These are phyloP conservation scores for Lepiota brunneoincarnata DNA, from an alignment of 768 basidiomycete species.

Conservation along the genomic window DNA sequence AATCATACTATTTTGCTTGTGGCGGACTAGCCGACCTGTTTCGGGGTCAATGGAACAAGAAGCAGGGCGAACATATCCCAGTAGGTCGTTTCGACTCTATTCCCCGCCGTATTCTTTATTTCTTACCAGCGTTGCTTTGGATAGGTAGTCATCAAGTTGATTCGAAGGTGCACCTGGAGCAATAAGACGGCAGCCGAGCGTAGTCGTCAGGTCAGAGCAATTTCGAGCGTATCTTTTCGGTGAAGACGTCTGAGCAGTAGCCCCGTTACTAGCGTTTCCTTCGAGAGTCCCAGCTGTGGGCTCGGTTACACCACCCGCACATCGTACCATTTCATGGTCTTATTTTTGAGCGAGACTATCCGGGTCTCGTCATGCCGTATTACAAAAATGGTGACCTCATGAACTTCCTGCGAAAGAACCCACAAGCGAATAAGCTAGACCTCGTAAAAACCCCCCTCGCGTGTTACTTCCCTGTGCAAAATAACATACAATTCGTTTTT, in stretches of 20 bases:
- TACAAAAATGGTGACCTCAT: conserved; percentile 15
- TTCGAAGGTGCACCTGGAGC: conserved; percentile 6
- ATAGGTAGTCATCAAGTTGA: conserved; percentile 14
- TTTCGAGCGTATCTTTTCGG: not conserved
- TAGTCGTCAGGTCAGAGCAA: not conserved
- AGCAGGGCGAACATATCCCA: not conserved
- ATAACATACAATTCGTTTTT: not conserved
- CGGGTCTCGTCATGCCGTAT: conserved; percentile 17
- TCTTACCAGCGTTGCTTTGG: not conserved
- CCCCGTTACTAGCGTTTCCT: conserved; percentile 8
- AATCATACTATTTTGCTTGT: conserved; percentile 13
- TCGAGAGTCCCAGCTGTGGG: conserved; percentile 15
- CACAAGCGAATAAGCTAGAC: conserved; percentile 7
- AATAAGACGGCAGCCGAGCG: not conserved
- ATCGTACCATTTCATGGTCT: conserved; percentile 18
- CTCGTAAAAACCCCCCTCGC: conserved; percentile 4
- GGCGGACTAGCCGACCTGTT: conserved; percentile 17
- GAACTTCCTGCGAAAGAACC: conserved; percentile 10
- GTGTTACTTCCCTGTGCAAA: not conserved
- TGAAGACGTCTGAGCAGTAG: not conserved
- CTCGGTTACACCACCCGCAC: conserved; percentile 12
- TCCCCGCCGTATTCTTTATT: not conserved
- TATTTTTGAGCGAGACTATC: conserved; percentile 13
- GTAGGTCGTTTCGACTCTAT: not conserved
- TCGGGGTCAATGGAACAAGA: conserved; percentile 11